phyloP scores from a whole-genome alignment of 2,329 filamentous ascomycete genomes.

The Lojkania enalia region DNA sequence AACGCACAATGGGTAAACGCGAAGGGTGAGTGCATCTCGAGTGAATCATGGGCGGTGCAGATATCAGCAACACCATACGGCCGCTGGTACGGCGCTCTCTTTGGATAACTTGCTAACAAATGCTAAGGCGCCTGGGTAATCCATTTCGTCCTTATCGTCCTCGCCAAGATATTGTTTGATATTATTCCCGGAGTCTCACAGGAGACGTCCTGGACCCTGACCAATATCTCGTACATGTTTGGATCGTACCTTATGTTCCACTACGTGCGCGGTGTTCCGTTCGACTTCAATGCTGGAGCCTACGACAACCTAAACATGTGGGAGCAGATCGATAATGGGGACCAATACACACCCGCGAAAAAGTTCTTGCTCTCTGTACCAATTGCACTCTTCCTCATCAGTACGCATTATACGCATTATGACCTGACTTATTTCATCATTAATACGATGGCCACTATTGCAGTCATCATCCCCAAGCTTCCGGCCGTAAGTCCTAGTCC shows the following conservation, averaged over 20 bases:
- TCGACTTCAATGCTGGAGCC: slow-evolving; percentile 97
- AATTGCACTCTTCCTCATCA: slow-evolving; percentile 90
- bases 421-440: slow-evolving; percentile 96
- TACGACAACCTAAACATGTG: slow-evolving; percentile 99
- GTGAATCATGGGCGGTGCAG: not conserved
- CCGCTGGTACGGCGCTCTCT: not conserved
- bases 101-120: not conserved
- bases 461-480: slow-evolving; percentile 93
- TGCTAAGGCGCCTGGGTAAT: slow-evolving; percentile 90
- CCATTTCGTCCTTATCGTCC: slow-evolving; percentile 88
- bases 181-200: slow-evolving; percentile 95
- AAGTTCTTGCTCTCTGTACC: slow-evolving; percentile 96
- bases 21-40: slow-evolving; percentile 70
- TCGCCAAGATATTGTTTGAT: slow-evolving; percentile 95
- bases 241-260: slow-evolving; percentile 99
- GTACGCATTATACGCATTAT: slow-evolving; percentile 99
- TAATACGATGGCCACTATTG: slow-evolving; percentile 91
- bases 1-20: slow-evolving; percentile 99
- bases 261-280: slow-evolving; percentile 95
- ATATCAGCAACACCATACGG: no score
- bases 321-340: slow-evolving; percentile 99
- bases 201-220: slow-evolving; percentile 97
- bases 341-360: slow-evolving; percentile 97
- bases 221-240: slow-evolving; percentile 99
- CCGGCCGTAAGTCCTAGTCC: slow-evolving; percentile 72